Evolutionary conservation across 371 early-diverging fungal species (phyloP).

Genomic region (Lichtheimia ornata): DNA sequence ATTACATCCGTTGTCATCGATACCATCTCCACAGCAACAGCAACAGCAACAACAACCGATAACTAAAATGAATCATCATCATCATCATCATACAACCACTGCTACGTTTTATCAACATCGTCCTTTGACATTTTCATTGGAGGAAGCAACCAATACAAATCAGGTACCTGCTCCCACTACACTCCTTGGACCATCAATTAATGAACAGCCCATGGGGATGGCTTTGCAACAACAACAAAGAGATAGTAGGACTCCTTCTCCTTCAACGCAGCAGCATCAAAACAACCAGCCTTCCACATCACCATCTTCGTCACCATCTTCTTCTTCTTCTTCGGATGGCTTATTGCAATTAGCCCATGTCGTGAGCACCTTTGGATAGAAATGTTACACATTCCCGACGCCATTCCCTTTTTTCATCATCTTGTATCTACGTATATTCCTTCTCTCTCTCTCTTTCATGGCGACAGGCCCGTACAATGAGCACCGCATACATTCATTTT

Average conservation of each 20-base stretch:
- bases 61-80: not conserved
- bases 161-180: constrained; percentile 5
- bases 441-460: too few relatives aligned
- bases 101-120: constrained; percentile 21
- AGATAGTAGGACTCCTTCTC: not conserved
- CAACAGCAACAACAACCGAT: too few relatives aligned
- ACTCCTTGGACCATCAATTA: constrained; percentile 9
- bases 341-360: constrained; percentile 21
- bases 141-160: not conserved
- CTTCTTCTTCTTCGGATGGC: constrained; percentile 8
- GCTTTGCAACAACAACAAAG: not conserved
- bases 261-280: not conserved
- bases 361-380: constrained; percentile 26
- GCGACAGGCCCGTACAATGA: too few relatives aligned
- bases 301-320: not conserved
- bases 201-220: constrained; percentile 1
- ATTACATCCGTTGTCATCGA: not conserved
- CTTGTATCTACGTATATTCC: not conserved
- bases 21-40: not conserved
- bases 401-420: not conserved
- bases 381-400: too few relatives aligned
- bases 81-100: not conserved
- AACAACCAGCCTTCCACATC: not conserved
- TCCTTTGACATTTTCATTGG: constrained; percentile 15
- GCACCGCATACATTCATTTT: too few relatives aligned